phyloP scores from a whole-genome alignment of 441 rosid genomes.

The Brassica balearica region DNA sequence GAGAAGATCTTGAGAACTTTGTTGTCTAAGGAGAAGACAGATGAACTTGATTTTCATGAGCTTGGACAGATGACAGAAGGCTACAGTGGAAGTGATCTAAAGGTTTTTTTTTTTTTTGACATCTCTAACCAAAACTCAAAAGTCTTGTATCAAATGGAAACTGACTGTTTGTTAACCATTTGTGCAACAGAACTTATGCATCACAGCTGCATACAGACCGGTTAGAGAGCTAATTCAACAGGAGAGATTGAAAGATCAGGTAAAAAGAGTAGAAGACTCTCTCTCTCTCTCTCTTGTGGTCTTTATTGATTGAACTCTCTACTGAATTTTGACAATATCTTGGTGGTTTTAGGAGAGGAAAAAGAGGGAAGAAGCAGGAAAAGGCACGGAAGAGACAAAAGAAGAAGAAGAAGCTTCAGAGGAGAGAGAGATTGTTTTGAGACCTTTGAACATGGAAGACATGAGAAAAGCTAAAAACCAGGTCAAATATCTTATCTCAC shows the following conservation, averaged over 20 bases:
- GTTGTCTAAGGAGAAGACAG: not conserved
- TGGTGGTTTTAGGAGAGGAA: not conserved
- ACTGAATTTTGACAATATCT: not conserved
- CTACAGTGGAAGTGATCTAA: constrained; percentile 7
- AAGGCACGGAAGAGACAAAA: not conserved
- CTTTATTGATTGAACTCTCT: not conserved
- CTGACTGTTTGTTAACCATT: not conserved
- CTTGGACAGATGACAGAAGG: constrained; percentile 15
- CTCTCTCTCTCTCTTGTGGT: not conserved
- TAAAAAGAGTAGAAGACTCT: not conserved
- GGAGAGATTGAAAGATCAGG: constrained; percentile 5
- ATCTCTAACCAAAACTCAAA: not conserved
- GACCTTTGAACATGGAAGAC: constrained; percentile 15
- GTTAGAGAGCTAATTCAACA: constrained; percentile 9
- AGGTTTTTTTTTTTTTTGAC: not conserved
- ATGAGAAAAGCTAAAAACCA: constrained; percentile 13
- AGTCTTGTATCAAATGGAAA: not conserved
- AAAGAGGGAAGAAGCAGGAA: constrained; percentile 7
- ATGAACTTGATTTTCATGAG: constrained; percentile 1
- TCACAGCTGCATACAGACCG: constrained; percentile 3
- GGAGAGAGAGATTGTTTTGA: not conserved
- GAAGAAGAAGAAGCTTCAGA: not conserved
- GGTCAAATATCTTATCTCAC: not conserved
- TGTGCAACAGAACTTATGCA: constrained; percentile 5
- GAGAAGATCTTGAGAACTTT: constrained; percentile 10